Evolutionary conservation across 164 flowering plant species (phyloP).

Genomic region (Aristolochia fimbriata): DNA sequence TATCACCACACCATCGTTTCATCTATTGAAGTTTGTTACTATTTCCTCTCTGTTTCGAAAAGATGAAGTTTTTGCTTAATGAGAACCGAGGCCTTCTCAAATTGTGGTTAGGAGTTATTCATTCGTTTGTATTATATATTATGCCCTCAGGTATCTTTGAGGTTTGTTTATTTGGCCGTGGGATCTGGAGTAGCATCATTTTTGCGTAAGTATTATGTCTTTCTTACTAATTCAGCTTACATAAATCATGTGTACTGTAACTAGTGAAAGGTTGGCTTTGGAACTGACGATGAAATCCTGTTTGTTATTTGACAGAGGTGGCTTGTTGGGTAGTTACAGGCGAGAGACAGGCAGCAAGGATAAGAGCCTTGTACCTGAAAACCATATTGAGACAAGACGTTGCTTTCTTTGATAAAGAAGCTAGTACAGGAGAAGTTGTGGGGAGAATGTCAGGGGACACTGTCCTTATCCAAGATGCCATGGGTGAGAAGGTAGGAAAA

Average conservation of each 20-base stretch:
- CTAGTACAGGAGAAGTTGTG: slow-evolving; percentile 54
- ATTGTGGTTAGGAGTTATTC: not conserved
- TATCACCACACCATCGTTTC: too few species aligned
- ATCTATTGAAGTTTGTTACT: too few species aligned
- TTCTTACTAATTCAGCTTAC: not conserved
- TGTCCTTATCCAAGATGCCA: slow-evolving; percentile 58
- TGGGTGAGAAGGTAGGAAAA: slow-evolving; percentile 51
- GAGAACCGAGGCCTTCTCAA: too few species aligned
- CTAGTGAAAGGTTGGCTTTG: not conserved
- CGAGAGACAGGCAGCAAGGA: slow-evolving; percentile 44
- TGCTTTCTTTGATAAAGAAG: slow-evolving; percentile 53
- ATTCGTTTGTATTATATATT: not conserved
- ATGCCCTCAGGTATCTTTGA: slow-evolving; percentile 6
- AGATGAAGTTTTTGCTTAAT: too few species aligned
- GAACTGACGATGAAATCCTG: not conserved
- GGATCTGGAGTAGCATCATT: slow-evolving; percentile 8
- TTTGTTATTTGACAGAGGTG: slow-evolving; percentile 30
- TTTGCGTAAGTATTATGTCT: slow-evolving; percentile 7
- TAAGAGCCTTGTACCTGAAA: slow-evolving; percentile 39
- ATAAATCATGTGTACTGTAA: too few species aligned
- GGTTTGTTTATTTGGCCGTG: slow-evolving; percentile 9
- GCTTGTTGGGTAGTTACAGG: slow-evolving; percentile 54
- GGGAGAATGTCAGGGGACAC: slow-evolving; percentile 73
- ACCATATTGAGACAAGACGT: slow-evolving; percentile 56
- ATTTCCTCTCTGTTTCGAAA: too few species aligned